Percentiles rank a stretch among this genome's conserved stretches.
Conservation (phyloP, 225 moss, liverwort and hornwort genomes). For the Straminergon stramineum region DNA sequence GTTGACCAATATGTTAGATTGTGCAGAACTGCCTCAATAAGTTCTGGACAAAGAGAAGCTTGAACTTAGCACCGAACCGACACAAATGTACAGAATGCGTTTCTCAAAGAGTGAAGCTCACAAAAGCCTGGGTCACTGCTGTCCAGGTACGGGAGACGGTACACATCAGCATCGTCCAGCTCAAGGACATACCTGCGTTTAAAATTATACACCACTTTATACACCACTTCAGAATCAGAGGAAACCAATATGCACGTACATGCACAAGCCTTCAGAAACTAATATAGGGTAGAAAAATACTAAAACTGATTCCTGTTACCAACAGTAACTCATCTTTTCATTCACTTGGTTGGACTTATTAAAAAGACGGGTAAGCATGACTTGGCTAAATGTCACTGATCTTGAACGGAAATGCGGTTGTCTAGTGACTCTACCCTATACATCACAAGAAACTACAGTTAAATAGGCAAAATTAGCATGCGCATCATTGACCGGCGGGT, state of each 20-base stretch:
- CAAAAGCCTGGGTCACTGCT: constrained; percentile 97
- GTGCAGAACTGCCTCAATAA: not conserved
- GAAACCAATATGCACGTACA: not conserved
- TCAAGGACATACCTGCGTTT: constrained; percentile 71
- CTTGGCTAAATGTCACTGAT: not conserved
- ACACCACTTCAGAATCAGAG: not conserved
- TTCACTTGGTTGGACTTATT: not conserved
- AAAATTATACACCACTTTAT: not conserved
- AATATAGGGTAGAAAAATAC: not conserved
- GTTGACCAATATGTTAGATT: not conserved
- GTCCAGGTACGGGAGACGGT: constrained; percentile 90
- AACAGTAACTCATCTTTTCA: not conserved
- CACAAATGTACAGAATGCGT: not conserved
- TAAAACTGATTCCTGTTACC: not conserved
- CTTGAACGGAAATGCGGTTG: not conserved
- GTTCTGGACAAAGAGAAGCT: not conserved
- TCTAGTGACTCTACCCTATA: not conserved
- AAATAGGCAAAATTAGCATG: not conserved
- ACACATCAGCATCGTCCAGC: constrained; percentile 92
- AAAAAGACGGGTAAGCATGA: not conserved
- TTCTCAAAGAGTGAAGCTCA: constrained; percentile 8
- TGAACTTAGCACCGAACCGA: not conserved
- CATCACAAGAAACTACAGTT: not conserved
- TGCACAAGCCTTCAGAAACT: not conserved
- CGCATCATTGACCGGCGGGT: not conserved